These are phyloP conservation scores for Candida bentonensis DNA, from an alignment of 805 yeast genomes.

Conservation along the genomic window DNA sequence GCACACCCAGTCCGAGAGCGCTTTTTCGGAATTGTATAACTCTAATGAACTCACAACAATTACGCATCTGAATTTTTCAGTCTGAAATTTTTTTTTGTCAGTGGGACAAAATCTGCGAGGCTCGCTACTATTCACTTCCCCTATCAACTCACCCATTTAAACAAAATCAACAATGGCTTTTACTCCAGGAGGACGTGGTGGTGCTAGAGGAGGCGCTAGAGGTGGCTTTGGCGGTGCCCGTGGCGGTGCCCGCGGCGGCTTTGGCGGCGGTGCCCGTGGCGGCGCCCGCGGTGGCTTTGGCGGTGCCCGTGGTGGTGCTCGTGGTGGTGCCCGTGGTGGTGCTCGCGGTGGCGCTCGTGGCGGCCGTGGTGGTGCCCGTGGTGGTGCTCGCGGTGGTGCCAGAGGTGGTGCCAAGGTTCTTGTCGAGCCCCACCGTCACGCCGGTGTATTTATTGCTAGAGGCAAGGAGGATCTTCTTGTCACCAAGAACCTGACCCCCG, in stretches of 20 bases:
- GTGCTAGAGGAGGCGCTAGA: slow-evolving; percentile 27
- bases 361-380: slow-evolving; percentile 42
- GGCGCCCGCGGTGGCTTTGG: slow-evolving; percentile 15
- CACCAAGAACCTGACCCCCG: slow-evolving; percentile 94
- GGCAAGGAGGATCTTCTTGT: slow-evolving; percentile 98
- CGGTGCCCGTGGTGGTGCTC: slow-evolving; percentile 22
- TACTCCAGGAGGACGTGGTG: slow-evolving; percentile 43
- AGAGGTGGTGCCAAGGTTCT: slow-evolving; percentile 82
- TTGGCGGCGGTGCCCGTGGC: slow-evolving; percentile 22
- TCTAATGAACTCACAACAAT: neutral
- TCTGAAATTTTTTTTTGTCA: slow-evolving; percentile 1
- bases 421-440: slow-evolving; percentile 97
- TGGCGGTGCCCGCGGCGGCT: slow-evolving; percentile 27
- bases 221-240: slow-evolving; percentile 36
- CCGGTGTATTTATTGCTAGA: slow-evolving; percentile 96
- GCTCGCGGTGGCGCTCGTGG: slow-evolving; percentile 35
- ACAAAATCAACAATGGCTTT: slow-evolving; percentile 46
- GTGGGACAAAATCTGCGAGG: neutral
- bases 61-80: neutral
- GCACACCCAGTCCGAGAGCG: neutral
- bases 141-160: neutral
- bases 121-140: neutral
- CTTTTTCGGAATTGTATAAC: neutral
- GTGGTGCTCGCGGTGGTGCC: slow-evolving; percentile 43
- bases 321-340: slow-evolving; percentile 39